These are phyloP conservation scores for Extremus antarcticus DNA, from an alignment of 495 filamentous ascomycete species.

Conservation along the genomic window DNA sequence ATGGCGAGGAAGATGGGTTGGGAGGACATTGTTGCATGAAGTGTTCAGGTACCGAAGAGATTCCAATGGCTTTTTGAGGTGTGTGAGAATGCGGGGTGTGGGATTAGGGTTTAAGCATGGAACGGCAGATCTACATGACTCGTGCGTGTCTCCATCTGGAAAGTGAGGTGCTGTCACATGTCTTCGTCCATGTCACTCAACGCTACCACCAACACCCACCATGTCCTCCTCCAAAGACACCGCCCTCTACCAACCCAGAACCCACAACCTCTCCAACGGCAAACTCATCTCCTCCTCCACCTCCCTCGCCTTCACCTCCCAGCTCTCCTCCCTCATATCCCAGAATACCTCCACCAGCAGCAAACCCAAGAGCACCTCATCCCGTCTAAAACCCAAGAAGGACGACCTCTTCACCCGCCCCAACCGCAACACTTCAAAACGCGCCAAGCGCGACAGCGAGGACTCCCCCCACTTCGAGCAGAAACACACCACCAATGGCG, in stretches of 20 bases:
- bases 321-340: slow-evolving; percentile 48
- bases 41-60: too few species aligned
- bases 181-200: neutral
- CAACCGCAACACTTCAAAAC: slow-evolving; percentile 59
- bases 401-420: slow-evolving; percentile 54
- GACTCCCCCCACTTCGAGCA: slow-evolving; percentile 20
- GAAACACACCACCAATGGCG: slow-evolving; percentile 34
- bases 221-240: slow-evolving; percentile 1
- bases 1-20: slow-evolving; percentile 15
- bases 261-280: slow-evolving; percentile 40
- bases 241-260: slow-evolving; percentile 37
- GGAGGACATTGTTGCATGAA: slow-evolving; percentile 1
- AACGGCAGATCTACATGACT: neutral
- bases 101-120: too few species aligned
- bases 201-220: neutral
- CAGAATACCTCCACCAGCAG: slow-evolving; percentile 12
- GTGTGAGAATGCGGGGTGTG: neutral
- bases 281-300: slow-evolving; percentile 57
- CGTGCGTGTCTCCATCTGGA: neutral
- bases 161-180: neutral
- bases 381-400: slow-evolving; percentile 56
- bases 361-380: slow-evolving; percentile 32
- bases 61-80: neutral
- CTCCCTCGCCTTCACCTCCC: slow-evolving; percentile 67
- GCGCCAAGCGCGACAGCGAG: slow-evolving; percentile 41